Conservation (phyloP, 192 early-diverging fungal species). For the Obelidium mucronatum region DNA sequence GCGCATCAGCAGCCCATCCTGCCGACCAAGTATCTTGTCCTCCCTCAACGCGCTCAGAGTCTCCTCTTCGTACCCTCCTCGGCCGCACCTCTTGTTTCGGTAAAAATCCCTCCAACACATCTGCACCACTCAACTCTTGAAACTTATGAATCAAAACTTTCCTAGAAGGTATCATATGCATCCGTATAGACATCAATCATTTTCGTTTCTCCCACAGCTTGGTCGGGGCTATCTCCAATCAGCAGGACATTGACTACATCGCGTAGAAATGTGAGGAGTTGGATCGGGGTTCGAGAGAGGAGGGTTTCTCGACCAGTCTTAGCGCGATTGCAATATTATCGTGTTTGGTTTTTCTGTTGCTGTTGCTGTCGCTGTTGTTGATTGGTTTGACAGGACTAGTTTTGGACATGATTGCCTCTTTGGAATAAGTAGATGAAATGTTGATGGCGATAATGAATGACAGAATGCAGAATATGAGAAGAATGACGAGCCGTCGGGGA, state of each 20-base stretch:
- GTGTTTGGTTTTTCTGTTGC: background rate
- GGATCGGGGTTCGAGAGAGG: constrained; percentile 47
- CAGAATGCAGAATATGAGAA: too few species aligned
- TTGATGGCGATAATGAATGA: too few species aligned
- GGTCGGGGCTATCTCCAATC: constrained; percentile 54
- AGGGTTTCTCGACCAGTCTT: constrained; percentile 59
- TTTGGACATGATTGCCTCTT: too few species aligned
- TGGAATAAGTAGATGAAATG: too few species aligned
- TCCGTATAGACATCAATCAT: constrained; percentile 36
- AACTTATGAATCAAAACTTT: too few species aligned
- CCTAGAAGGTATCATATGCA: constrained; percentile 1
- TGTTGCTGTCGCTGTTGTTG: too few species aligned
- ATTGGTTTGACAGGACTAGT: too few species aligned
- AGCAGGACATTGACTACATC: constrained; percentile 50
- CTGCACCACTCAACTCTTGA: background rate
- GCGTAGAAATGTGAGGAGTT: constrained; percentile 56
- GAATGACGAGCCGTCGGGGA: too few species aligned
- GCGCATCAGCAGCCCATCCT: background rate
- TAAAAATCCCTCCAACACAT: background rate
- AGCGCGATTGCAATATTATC: constrained; percentile 53
- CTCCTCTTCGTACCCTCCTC: background rate
- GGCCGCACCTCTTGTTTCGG: too few species aligned
- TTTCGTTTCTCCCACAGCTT: constrained; percentile 41
- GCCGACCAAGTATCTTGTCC: background rate
- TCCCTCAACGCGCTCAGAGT: background rate